Conservation (phyloP, 305 asterid genomes). For the Fraxinus velutina region DNA sequence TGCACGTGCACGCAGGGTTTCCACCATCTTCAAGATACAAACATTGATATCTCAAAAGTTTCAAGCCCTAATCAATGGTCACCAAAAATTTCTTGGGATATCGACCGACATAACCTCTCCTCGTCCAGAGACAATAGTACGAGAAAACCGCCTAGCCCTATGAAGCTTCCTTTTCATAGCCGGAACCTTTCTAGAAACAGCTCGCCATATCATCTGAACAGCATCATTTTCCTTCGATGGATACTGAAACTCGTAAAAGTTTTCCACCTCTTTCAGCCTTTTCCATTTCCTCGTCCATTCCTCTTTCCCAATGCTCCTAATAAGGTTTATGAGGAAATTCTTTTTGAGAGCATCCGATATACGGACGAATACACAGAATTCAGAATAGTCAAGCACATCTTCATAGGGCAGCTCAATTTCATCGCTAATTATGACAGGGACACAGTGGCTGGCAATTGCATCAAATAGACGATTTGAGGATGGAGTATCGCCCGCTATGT, state of each 20-base stretch:
- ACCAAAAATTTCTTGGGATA: conserved; percentile 52
- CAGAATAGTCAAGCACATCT: conserved; percentile 67
- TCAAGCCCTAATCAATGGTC: neutral
- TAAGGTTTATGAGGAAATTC: conserved; percentile 53
- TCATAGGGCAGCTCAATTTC: conserved; percentile 85
- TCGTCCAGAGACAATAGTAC: conserved; percentile 23
- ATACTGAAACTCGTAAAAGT: conserved; percentile 55
- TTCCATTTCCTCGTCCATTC: conserved; percentile 84
- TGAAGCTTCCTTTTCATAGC: conserved; percentile 46
- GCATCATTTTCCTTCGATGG: conserved; percentile 78
- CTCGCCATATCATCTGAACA: conserved; percentile 91
- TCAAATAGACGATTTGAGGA: conserved; percentile 88
- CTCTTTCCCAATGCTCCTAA: conserved; percentile 47
- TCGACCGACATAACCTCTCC: conserved; percentile 24
- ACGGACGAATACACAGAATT: conserved; percentile 60
- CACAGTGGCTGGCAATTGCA: conserved; percentile 81
- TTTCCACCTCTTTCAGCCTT: conserved; percentile 60
- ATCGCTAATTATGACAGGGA: conserved; percentile 75
- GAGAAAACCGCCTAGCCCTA: conserved; percentile 36
- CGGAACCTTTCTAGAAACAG: conserved; percentile 65
- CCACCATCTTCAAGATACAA: neutral
- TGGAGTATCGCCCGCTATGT: conserved; percentile 86
- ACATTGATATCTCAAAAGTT: neutral
- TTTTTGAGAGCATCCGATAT: conserved; percentile 64
- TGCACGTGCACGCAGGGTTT: neutral